Conservation (phyloP, 345 rosid species). For the Luvunga scandens region DNA sequence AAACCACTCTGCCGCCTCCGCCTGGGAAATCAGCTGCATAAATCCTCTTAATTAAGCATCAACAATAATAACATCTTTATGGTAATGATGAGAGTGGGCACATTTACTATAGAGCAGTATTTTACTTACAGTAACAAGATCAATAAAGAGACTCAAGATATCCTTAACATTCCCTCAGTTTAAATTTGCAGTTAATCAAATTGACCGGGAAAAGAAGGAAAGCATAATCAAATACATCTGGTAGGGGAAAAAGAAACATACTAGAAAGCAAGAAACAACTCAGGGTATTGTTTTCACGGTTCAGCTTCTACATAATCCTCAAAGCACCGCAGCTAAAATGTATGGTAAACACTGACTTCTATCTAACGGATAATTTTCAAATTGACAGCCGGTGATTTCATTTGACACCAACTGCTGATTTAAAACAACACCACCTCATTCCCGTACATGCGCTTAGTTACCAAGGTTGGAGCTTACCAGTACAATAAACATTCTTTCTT, state of each 20-base stretch:
- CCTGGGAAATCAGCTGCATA: slow-evolving; percentile 48
- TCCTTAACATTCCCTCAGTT: not conserved
- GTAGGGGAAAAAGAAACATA: not conserved
- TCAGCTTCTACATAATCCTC: not conserved
- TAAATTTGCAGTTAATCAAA: not conserved
- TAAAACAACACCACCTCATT: not conserved
- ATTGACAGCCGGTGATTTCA: not conserved
- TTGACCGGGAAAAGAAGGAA: too few species aligned
- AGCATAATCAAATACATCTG: not conserved
- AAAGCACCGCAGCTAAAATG: not conserved
- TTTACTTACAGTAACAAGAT: not conserved
- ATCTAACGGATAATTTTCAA: too few species aligned
- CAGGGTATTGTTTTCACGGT: not conserved
- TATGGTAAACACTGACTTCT: not conserved
- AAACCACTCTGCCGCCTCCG: slow-evolving; percentile 64
- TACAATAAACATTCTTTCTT: not conserved
- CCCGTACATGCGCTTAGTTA: not conserved
- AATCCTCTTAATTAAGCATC: not conserved
- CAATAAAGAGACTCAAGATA: too few species aligned
- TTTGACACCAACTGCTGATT: not conserved
- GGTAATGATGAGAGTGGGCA: not conserved
- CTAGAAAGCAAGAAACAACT: not conserved
- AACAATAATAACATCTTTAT: not conserved
- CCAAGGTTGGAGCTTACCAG: not conserved
- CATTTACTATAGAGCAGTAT: too few species aligned